Conservation (phyloP, 2,329 filamentous ascomycete genomes). For the Fusarium sp. region DNA sequence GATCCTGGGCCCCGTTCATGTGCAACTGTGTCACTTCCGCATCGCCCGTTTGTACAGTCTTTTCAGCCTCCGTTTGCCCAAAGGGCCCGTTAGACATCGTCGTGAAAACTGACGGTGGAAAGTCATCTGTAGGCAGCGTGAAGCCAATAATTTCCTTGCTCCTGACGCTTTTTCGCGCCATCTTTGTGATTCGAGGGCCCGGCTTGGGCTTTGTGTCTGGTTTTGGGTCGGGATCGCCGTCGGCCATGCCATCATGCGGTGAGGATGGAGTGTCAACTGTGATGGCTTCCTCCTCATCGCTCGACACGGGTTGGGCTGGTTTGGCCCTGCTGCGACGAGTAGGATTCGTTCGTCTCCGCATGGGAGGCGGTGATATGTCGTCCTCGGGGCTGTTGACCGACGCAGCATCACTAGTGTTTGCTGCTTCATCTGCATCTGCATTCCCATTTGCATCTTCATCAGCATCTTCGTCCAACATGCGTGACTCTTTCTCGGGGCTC, state of each 20-base stretch:
- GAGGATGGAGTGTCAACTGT: neutral
- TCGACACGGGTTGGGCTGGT: constrained; percentile 3
- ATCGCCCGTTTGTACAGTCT: neutral
- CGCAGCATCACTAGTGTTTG: neutral
- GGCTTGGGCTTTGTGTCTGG: constrained; percentile 13
- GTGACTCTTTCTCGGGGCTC: neutral
- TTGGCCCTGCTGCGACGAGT: constrained; percentile 16
- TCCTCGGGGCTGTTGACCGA: neutral
- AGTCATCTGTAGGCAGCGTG: constrained; percentile 32
- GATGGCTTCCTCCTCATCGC: constrained; percentile 22
- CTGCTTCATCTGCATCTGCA: neutral
- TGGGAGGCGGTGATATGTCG: neutral
- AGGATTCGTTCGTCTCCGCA: constrained; percentile 22
- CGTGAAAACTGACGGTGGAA: constrained; percentile 28
- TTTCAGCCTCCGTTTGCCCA: neutral
- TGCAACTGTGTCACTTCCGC: neutral
- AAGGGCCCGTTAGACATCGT: constrained; percentile 14
- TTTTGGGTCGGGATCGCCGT: constrained; percentile 5
- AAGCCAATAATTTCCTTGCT: constrained; percentile 63
- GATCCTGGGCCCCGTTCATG: neutral
- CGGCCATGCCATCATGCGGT: neutral
- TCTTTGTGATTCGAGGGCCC: constrained; percentile 53
- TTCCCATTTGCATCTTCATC: neutral
- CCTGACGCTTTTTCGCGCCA: constrained; percentile 58
- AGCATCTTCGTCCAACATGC: neutral